Percentiles rank a stretch among this genome's conserved stretches.
These are phyloP conservation scores for Begonia loranthoides DNA, from an alignment of 306 rosid species.

Conservation along the genomic window DNA sequence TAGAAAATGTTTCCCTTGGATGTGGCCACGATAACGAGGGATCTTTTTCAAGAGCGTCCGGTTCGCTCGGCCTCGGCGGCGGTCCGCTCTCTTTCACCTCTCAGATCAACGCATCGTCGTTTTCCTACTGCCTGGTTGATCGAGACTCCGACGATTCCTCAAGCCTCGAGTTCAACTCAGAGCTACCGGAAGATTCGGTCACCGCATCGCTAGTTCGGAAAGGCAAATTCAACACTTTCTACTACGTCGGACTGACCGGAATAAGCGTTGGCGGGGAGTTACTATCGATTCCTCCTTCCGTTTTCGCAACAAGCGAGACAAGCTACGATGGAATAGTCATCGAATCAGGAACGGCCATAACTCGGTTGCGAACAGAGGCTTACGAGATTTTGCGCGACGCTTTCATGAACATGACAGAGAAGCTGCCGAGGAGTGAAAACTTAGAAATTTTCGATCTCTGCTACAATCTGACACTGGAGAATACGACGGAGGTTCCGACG, in stretches of 20 bases:
- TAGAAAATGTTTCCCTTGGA: slow-evolving; percentile 37
- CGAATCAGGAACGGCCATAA: slow-evolving; percentile 79
- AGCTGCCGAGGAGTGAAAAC: slow-evolving; percentile 19
- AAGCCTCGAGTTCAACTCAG: slow-evolving; percentile 78
- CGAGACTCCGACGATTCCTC: slow-evolving; percentile 66
- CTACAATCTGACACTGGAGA: slow-evolving; percentile 43
- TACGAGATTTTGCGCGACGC: slow-evolving; percentile 67
- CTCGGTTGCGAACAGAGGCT: slow-evolving; percentile 46
- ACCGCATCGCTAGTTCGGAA: slow-evolving; percentile 26
- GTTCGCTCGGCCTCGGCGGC: slow-evolving; percentile 81
- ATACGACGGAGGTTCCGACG: slow-evolving; percentile 53
- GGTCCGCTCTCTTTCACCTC: slow-evolving; percentile 46
- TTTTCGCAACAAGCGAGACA: slow-evolving; percentile 28
- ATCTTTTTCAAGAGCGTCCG: slow-evolving; percentile 63
- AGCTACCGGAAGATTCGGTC: slow-evolving; percentile 45
- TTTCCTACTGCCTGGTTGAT: slow-evolving; percentile 75
- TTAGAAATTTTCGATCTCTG: slow-evolving; percentile 78
- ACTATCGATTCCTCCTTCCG: slow-evolving; percentile 30
- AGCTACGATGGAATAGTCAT: slow-evolving; percentile 70
- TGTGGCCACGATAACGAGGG: slow-evolving; percentile 93
- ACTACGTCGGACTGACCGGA: slow-evolving; percentile 49
- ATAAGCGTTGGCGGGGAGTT: slow-evolving; percentile 52
- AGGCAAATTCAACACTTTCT: slow-evolving; percentile 32
- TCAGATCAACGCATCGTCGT: slow-evolving; percentile 58
- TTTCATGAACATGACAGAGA: slow-evolving; percentile 31